These are phyloP conservation scores for Mucor irregularis DNA, from an alignment of 371 early-diverging fungal genomes.

Conservation along the genomic window DNA sequence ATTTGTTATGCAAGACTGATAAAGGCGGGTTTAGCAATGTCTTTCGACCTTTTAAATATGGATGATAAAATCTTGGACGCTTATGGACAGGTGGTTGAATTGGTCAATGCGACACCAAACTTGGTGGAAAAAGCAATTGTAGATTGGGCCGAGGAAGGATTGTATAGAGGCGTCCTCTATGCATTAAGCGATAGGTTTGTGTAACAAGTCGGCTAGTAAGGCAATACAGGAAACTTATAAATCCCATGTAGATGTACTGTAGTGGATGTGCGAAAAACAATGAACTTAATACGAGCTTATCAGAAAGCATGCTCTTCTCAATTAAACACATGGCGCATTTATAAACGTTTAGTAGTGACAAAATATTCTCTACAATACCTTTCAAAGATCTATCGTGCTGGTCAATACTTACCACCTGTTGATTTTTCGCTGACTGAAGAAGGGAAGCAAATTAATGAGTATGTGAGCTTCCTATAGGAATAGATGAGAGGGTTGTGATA, in stretches of 20 bases:
- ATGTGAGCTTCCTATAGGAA: neutral
- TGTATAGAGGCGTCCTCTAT: conserved; percentile 64
- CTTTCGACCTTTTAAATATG: conserved; percentile 51
- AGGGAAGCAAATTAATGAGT: conserved; percentile 15
- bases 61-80: conserved; percentile 40
- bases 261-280: conserved; percentile 10
- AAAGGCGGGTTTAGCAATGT: conserved; percentile 29
- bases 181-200: conserved; percentile 52
- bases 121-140: conserved; percentile 48
- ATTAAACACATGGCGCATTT: conserved; percentile 40
- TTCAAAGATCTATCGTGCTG: conserved; percentile 21
- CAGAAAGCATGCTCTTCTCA: conserved; percentile 45
- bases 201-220: conserved; percentile 8
- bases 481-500: neutral
- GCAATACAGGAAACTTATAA: too few species aligned
- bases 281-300: conserved; percentile 52
- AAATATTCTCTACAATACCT: conserved; percentile 31
- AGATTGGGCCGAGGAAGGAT: conserved; percentile 70
- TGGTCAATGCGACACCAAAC: conserved; percentile 33
- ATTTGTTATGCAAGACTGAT: neutral
- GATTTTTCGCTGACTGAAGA: conserved; percentile 11
- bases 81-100: conserved; percentile 42
- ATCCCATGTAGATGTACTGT: too few species aligned
- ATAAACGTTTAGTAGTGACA: conserved; percentile 47
- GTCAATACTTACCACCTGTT: conserved; percentile 28